These are phyloP conservation scores for Sporobolomyces phaffii DNA, from an alignment of 768 basidiomycete genomes.

Conservation along the genomic window DNA sequence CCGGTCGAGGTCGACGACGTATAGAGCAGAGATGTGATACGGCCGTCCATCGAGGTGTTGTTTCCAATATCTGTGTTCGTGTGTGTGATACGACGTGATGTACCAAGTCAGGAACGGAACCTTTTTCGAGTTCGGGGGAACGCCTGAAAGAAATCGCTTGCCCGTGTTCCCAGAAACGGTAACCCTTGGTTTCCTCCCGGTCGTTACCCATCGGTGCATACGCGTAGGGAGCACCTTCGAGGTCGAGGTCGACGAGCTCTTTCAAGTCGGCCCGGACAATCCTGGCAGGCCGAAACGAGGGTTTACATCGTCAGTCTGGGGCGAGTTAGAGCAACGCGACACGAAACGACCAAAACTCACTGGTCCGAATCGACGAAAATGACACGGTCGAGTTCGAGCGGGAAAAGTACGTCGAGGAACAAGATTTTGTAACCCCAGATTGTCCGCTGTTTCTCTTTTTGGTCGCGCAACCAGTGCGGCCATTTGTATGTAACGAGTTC, in stretches of 20 bases:
- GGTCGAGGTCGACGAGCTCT: constrained; percentile 85
- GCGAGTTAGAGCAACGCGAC: too few relatives aligned
- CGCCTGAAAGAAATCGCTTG: constrained; percentile 48
- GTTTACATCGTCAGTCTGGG: too few relatives aligned
- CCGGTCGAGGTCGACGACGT: constrained; percentile 88
- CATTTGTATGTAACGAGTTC: constrained; percentile 98
- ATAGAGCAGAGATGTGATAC: constrained; percentile 97
- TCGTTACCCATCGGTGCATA: constrained; percentile 98
- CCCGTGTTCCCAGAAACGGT: constrained; percentile 97
- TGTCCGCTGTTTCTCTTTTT: constrained; percentile 94
- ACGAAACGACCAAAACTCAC: too few relatives aligned
- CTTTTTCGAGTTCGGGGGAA: too few relatives aligned
- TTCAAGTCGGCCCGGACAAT: constrained; percentile 94
- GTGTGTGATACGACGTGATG: too few relatives aligned
- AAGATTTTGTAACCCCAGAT: constrained; percentile 99
- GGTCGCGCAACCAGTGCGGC: constrained; percentile 95
- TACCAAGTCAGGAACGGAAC: too few relatives aligned
- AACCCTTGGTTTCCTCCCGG: constrained; percentile 90
- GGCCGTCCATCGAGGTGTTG: constrained; percentile 74
- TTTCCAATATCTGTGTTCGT: constrained; percentile 53
- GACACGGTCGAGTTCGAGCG: constrained; percentile 97
- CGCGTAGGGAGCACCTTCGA: constrained; percentile 80
- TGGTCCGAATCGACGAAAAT: constrained; percentile 98
- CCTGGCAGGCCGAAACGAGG: constrained; percentile 43
- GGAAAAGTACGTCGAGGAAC: constrained; percentile 97